Percentiles rank a stretch among this genome's conserved stretches.
phyloP scores from a whole-genome alignment of 164 flowering plant species.

The Tinospora cordifolia region DNA sequence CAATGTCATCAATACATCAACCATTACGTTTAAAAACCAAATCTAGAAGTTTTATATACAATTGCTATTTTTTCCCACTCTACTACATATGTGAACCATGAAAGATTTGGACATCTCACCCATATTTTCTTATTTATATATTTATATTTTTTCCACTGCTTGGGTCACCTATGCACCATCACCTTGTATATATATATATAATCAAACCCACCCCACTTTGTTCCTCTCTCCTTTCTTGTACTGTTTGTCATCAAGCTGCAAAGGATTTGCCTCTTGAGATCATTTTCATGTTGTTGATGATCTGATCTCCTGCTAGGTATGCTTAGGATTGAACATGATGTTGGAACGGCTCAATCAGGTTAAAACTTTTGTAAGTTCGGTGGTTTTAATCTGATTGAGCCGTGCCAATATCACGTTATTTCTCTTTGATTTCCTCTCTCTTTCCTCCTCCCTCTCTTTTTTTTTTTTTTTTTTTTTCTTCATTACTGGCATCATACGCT shows the following conservation, averaged over 20 bases:
- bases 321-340: conserved; percentile 24
- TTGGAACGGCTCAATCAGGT: conserved; percentile 67
- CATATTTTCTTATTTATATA: conserved; percentile 16
- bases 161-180: background rate
- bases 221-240: background rate
- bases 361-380: conserved; percentile 37
- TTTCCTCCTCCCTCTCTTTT: no score
- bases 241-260: background rate
- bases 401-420: conserved; percentile 63
- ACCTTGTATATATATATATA: background rate
- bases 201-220: background rate
- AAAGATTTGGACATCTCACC: conserved; percentile 39
- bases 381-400: conserved; percentile 65
- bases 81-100: conserved; percentile 1
- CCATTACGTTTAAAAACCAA: background rate
- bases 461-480: no score
- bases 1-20: background rate
- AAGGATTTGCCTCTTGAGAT: background rate
- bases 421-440: background rate
- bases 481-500: background rate
- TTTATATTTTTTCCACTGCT: background rate
- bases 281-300: background rate
- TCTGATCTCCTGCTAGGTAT: background rate
- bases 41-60: background rate
- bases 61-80: background rate